A percentile compares a stretch with the other conserved stretches of the same genome.
Conservation (phyloP, 2,329 filamentous ascomycete species). For the Alternaria rosae region DNA sequence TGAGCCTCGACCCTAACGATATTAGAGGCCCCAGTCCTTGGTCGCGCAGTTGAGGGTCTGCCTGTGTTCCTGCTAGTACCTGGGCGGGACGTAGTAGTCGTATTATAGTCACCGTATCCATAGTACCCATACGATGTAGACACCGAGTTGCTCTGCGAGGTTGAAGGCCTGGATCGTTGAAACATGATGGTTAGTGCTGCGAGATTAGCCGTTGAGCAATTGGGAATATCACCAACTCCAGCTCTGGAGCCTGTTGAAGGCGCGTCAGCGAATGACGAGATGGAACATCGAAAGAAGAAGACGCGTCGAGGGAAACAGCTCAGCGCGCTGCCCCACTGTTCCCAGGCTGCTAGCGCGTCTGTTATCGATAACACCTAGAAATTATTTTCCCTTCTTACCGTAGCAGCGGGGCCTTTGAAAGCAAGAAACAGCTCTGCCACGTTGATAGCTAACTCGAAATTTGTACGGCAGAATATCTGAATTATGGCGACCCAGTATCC, state of each 20-base stretch:
- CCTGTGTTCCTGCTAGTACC: conserved; percentile 43
- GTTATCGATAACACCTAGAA: conserved; percentile 36
- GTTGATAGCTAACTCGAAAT: neutral
- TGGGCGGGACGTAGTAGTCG: conserved; percentile 47
- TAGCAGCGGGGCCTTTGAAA: neutral
- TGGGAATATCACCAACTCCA: conserved; percentile 1
- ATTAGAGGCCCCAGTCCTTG: conserved; percentile 64
- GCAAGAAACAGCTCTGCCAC: neutral
- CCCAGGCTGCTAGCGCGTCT: conserved; percentile 31
- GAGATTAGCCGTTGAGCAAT: conserved; percentile 30
- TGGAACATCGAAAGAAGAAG: neutral
- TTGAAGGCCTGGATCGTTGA: conserved; percentile 30
- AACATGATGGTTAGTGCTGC: conserved; percentile 39
- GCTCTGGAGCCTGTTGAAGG: neutral
- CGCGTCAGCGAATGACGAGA: neutral
- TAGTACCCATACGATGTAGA: conserved; percentile 46
- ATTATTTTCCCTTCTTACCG: conserved; percentile 21
- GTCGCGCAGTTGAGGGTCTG: conserved; percentile 56
- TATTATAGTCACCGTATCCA: conserved; percentile 46
- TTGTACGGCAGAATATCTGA: neutral
- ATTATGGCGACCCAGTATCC: conserved; percentile 81
- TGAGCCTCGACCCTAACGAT: conserved; percentile 66
- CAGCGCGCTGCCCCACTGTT: conserved; percentile 26
- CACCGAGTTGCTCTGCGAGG: conserved; percentile 42
- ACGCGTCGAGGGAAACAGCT: conserved; percentile 15